Evolutionary conservation across 768 basidiomycete genomes (phyloP).

Genomic region (Nevesoporus exiguus): DNA sequence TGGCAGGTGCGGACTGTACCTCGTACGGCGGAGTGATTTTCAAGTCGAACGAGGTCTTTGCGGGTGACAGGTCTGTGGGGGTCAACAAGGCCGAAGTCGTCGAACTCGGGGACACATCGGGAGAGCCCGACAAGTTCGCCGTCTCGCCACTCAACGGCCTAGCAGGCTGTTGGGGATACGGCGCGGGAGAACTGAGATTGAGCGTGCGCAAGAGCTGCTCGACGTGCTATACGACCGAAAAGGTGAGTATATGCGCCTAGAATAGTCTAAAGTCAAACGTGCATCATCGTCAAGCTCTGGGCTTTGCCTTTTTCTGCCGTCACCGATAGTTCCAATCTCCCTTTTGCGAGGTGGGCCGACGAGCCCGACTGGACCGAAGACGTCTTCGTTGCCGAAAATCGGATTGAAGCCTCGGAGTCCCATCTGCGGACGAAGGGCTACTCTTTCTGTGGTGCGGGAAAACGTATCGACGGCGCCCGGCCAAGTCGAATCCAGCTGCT

Average conservation of each 20-base stretch:
- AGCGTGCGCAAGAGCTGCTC: constrained; percentile 78
- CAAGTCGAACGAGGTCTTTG: constrained; percentile 51
- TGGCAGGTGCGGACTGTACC: constrained; percentile 24
- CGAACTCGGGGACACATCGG: constrained; percentile 72
- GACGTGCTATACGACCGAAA: constrained; percentile 52
- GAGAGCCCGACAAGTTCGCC: constrained; percentile 43
- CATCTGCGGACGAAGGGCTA: constrained; percentile 31
- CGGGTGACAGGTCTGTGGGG: constrained; percentile 71
- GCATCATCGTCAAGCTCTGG: constrained; percentile 52
- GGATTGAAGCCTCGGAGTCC: constrained; percentile 21
- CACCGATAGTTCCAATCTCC: constrained; percentile 71
- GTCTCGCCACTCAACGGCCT: constrained; percentile 44
- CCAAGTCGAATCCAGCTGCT: constrained; percentile 64
- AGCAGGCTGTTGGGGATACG: constrained; percentile 42
- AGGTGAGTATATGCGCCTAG: constrained; percentile 31
- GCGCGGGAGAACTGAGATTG: constrained; percentile 74
- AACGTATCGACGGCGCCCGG: constrained; percentile 63
- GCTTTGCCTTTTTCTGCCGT: constrained; percentile 64
- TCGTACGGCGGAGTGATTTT: constrained; percentile 57
- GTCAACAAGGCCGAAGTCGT: constrained; percentile 69
- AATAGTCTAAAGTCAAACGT: constrained; percentile 24
- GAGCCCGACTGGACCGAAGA: constrained; percentile 56
- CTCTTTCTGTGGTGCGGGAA: constrained; percentile 47
- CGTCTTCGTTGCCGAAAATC: constrained; percentile 48
- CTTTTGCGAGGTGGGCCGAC: constrained; percentile 39